phyloP scores from a whole-genome alignment of 2,329 filamentous ascomycete species.

The Neoscytalidium dimidiatum region DNA sequence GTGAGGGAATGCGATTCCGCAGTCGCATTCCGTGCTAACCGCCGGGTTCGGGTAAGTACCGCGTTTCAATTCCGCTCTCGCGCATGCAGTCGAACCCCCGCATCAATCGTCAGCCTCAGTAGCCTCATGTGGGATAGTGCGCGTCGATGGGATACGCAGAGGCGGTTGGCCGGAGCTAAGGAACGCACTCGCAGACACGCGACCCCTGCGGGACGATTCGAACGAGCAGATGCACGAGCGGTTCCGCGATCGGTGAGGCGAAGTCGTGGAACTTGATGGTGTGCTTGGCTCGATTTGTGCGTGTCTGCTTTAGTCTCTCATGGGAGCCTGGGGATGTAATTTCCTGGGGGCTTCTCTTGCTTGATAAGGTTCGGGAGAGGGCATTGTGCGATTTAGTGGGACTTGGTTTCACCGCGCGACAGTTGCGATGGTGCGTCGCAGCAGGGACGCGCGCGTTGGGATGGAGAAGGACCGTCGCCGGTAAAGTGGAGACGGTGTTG shows the following conservation, averaged over 20 bases:
- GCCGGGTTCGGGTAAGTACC: not conserved
- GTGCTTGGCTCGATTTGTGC: not conserved
- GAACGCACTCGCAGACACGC: not conserved
- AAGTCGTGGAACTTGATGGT: too few species aligned
- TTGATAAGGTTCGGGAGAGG: too few species aligned
- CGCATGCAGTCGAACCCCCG: not conserved
- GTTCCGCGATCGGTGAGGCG: constrained; percentile 7
- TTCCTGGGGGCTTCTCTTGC: not conserved
- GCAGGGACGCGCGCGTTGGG: not conserved
- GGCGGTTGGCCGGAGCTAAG: constrained; percentile 3
- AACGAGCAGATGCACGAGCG: constrained; percentile 8
- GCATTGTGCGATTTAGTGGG: not conserved
- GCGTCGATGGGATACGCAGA: not conserved
- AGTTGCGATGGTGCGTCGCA: not conserved
- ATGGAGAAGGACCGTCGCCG: not conserved
- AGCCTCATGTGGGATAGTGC: not conserved
- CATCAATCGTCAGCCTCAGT: constrained; percentile 17
- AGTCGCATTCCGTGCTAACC: not conserved
- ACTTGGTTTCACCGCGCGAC: not conserved
- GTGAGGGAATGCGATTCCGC: too few species aligned
- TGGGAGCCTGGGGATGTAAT: not conserved
- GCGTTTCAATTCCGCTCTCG: constrained; percentile 4
- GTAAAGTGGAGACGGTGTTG: not conserved
- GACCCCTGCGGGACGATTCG: not conserved
- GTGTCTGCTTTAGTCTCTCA: not conserved